These are phyloP conservation scores for Oleoguttula mirabilis DNA, from an alignment of 495 filamentous ascomycete genomes.

Conservation along the genomic window DNA sequence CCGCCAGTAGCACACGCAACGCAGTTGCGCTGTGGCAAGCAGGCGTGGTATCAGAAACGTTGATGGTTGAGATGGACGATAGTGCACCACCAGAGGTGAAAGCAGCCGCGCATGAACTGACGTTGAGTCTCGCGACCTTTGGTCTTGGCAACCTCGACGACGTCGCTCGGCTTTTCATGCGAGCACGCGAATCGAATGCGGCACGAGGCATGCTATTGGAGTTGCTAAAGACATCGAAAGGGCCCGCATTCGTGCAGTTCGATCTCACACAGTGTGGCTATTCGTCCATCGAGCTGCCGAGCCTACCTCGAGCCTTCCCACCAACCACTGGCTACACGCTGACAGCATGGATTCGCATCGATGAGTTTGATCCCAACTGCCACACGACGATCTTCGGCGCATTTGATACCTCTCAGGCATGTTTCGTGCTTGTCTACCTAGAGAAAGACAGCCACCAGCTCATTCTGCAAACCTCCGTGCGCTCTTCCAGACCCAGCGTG, in stretches of 20 bases:
- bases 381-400: slow-evolving; percentile 95
- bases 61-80: neutral
- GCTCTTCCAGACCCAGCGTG: slow-evolving; percentile 72
- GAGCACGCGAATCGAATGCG: slow-evolving; percentile 46
- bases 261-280: slow-evolving; percentile 81
- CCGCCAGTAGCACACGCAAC: neutral
- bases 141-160: slow-evolving; percentile 69
- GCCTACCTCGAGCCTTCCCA: slow-evolving; percentile 71
- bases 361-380: slow-evolving; percentile 67
- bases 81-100: slow-evolving; percentile 59
- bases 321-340: slow-evolving; percentile 76
- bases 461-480: slow-evolving; percentile 91
- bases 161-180: slow-evolving; percentile 61
- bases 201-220: slow-evolving; percentile 62
- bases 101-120: slow-evolving; percentile 47
- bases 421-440: slow-evolving; percentile 86
- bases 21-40: neutral
- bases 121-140: slow-evolving; percentile 45
- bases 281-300: slow-evolving; percentile 76
- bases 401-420: slow-evolving; percentile 83
- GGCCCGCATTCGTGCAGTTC: slow-evolving; percentile 81
- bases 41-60: neutral
- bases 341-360: slow-evolving; percentile 73
- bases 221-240: slow-evolving; percentile 57
- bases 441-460: slow-evolving; percentile 92